Percentiles rank a stretch among this genome's conserved stretches.
Conservation (phyloP, 2,329 filamentous ascomycete genomes). For the Arthroderma sp. region DNA sequence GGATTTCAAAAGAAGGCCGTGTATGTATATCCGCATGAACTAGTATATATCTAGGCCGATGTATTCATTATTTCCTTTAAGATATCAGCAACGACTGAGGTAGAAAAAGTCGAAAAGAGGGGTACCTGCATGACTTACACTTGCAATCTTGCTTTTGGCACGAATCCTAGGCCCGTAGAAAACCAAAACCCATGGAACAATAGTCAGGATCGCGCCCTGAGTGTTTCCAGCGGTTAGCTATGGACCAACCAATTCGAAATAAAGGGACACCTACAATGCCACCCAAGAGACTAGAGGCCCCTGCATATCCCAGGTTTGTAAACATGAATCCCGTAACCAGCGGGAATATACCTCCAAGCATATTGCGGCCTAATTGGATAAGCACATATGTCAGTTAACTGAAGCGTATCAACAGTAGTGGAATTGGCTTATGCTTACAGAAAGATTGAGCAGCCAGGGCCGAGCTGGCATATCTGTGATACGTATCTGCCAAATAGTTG, state of each 20-base stretch:
- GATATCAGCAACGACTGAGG: background rate
- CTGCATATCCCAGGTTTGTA: conserved; percentile 53
- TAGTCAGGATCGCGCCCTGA: conserved; percentile 46
- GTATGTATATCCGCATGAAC: too few species aligned
- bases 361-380: conserved; percentile 46
- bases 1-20: too few species aligned
- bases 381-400: background rate
- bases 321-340: conserved; percentile 65
- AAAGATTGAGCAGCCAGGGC: conserved; percentile 78
- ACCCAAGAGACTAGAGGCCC: conserved; percentile 62
- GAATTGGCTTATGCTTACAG: conserved; percentile 32
- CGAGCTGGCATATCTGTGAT: conserved; percentile 71
- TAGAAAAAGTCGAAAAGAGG: background rate
- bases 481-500: conserved; percentile 84
- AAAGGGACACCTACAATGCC: conserved; percentile 44
- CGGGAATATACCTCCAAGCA: conserved; percentile 70
- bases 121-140: conserved; percentile 26
- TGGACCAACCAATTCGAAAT: background rate
- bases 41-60: background rate
- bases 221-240: conserved; percentile 7
- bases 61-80: background rate
- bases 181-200: conserved; percentile 78
- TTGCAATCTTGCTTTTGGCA: conserved; percentile 62
- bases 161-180: conserved; percentile 68
- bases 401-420: too few species aligned